These are phyloP conservation scores for Ogataea corticis DNA, from an alignment of 805 yeast species.

Conservation along the genomic window DNA sequence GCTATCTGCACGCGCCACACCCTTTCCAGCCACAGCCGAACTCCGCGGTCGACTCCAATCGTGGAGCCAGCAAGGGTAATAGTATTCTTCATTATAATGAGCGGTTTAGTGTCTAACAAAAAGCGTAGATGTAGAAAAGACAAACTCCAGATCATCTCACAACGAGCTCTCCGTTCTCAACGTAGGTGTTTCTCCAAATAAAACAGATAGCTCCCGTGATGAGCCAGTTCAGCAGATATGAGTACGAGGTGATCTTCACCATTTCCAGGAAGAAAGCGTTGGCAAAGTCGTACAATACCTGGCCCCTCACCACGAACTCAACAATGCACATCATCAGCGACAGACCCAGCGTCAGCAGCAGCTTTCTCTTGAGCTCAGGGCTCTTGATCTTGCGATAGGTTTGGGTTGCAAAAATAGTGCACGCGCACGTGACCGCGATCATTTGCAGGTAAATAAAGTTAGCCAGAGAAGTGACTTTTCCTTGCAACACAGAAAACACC, in stretches of 20 bases:
- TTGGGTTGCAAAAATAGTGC: slow-evolving; percentile 18
- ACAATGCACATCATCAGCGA: slow-evolving; percentile 21
- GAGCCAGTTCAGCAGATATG: slow-evolving; percentile 26
- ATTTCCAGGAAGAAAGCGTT: slow-evolving; percentile 15
- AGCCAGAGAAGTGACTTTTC: slow-evolving; percentile 22
- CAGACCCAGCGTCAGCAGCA: slow-evolving; percentile 18
- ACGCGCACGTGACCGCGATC: slow-evolving; percentile 16
- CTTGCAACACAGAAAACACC: slow-evolving; percentile 31
- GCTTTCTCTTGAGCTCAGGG: slow-evolving; percentile 15
- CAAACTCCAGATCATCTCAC: neutral
- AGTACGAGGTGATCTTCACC: slow-evolving; percentile 23
- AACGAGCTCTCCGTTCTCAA: slow-evolving; percentile 18
- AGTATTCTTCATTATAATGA: no score
- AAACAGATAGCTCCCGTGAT: slow-evolving; percentile 23
- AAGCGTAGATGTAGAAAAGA: no score
- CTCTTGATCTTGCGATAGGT: slow-evolving; percentile 25
- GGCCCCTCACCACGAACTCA: slow-evolving; percentile 20
- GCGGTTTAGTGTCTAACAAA: no score
- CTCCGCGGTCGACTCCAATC: no score
- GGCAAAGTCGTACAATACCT: slow-evolving; percentile 17
- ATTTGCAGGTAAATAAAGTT: slow-evolving; percentile 28
- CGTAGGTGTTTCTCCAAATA: slow-evolving; percentile 29
- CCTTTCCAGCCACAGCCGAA: no score
- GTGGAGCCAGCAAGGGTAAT: no score
- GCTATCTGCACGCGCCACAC: no score